Base-by-base conservation (phyloP, 2,329 filamentous ascomycete genomes). In the Parascedosporium putredinis region DNA sequence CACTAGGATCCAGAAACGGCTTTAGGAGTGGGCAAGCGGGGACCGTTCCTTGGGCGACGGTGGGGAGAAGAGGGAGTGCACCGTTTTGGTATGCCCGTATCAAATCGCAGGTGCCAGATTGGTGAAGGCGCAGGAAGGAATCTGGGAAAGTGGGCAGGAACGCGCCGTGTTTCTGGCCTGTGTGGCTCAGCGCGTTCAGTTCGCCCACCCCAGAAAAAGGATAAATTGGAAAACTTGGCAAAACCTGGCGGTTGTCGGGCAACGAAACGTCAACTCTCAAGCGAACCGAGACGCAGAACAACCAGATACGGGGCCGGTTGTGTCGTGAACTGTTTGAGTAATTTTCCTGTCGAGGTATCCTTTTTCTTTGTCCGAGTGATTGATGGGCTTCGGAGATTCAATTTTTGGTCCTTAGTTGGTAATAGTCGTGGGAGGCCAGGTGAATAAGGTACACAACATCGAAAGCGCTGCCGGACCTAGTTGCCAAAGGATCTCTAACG, bases 31-130 rank as follows among this genome's bases (percentile, higher is more conserved):
- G 14, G 23, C 27, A 24, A 27, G 47, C 36, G 47, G 36, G 34
- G 34, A 24, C 47, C 24, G 47, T 49, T 49, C 36, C 47, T 49
- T 49, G 23, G 47, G 47, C 16, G 47, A 49, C 47, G 47, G 36
- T 34, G 27, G 36, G 31, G 38, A 20, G 20, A 22, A 16, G 14
- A 8, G 20, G 20, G 38, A 10, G 38, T 24, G 38, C 16, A 42
- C 38, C 38, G 38, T 42, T 16, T 20, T 10, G 16, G 12, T 16
- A 14, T 23, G 16, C 42, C 25, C 23, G n/a, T 27, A 22, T 29
- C n/a, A 45, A n/a, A n/a, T n/a, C n/a, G n/a, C 25, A 16, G 42
- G 14, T 29, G 24, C 42, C 42, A 45, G 23, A 42, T 16, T 20
- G 23, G 14, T 20, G 16, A 42, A 24, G 23, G 38, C 20, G n/a